These are phyloP conservation scores for Ensete ventricosum DNA, from an alignment of 176 grass and related monocot species.

Conservation along the genomic window DNA sequence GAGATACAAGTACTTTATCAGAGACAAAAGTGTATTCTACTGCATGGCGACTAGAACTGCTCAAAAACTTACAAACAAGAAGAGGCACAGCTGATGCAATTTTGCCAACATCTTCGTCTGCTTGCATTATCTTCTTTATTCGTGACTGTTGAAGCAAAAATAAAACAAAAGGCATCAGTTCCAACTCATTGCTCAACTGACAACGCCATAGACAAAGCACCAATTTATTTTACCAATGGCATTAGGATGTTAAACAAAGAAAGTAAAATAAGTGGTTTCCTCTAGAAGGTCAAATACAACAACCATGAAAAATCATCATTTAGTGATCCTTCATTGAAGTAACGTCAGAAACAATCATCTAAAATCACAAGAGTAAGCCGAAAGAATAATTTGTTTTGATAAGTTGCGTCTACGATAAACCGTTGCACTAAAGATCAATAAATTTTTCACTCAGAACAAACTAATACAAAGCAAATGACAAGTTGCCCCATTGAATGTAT, in stretches of 20 bases:
- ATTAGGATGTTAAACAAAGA: background rate
- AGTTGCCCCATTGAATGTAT: no score
- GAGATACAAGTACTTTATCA: background rate
- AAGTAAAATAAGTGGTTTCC: background rate
- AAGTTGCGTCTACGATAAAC: no score
- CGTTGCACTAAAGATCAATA: no score
- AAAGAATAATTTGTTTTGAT: no score
- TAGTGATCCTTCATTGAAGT: no score
- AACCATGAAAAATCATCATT: no score
- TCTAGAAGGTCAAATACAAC: no score
- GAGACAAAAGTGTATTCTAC: background rate
- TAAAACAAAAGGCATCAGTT: conserved; percentile 3
- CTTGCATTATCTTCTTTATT: conserved; percentile 99
- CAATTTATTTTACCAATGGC: background rate
- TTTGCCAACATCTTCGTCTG: conserved; percentile 98
- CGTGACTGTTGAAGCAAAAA: conserved; percentile 39
- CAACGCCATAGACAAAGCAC: background rate
- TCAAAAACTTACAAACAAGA: conserved; percentile 81
- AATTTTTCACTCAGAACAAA: no score
- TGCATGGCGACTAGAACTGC: background rate
- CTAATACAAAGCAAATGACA: no score
- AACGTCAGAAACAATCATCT: no score
- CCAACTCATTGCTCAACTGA: background rate
- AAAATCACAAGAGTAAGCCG: no score
- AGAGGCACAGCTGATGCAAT: conserved; percentile 93